Evolutionary conservation across 306 rosid genomes (phyloP).

Genomic region (Styphnolobium japonicum): DNA sequence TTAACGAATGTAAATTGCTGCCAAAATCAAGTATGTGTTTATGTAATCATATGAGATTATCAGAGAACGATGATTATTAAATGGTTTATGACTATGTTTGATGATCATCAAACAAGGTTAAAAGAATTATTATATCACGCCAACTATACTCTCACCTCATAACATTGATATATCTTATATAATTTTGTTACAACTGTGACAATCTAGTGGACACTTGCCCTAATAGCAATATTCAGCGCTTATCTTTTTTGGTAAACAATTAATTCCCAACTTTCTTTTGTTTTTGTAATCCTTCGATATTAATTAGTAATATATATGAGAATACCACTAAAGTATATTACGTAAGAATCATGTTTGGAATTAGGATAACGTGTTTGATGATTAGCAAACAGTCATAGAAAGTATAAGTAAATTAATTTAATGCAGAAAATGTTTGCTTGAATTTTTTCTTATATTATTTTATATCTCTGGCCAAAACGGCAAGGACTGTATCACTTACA

Average conservation of each 20-base stretch:
- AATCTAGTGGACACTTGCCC: neutral
- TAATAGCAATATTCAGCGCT: neutral
- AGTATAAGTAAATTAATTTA: neutral
- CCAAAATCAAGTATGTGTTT: neutral
- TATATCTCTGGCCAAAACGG: neutral
- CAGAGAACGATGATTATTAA: neutral
- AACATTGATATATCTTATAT: neutral
- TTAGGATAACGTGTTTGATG: slow-evolving; percentile 11
- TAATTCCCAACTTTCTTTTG: neutral
- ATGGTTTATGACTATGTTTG: neutral
- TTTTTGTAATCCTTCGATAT: neutral
- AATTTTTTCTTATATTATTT: neutral
- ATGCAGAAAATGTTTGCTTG: neutral
- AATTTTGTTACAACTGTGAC: neutral
- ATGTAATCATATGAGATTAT: neutral
- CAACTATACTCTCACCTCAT: neutral
- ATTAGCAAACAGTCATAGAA: neutral
- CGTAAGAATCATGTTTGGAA: neutral
- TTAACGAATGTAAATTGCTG: too few species aligned
- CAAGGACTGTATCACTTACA: neutral
- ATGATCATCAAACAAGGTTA: neutral
- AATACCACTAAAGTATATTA: neutral
- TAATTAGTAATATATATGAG: neutral
- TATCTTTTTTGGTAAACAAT: neutral
- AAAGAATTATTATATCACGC: neutral